phyloP scores from a whole-genome alignment of 208 protist genomes.

The Acanthamoeba divionensis region DNA sequence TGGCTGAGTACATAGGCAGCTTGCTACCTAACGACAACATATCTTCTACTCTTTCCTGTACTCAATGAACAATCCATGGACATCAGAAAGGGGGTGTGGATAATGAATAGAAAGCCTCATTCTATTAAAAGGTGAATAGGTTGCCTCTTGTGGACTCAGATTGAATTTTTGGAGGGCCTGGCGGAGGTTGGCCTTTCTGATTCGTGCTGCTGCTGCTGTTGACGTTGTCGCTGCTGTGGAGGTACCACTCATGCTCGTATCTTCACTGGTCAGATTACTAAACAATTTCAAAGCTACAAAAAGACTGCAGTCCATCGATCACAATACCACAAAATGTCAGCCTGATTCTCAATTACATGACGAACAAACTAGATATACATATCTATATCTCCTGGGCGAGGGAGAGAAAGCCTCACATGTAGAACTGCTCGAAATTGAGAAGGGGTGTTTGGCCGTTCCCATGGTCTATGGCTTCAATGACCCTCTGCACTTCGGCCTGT shows the following conservation, averaged over 20 bases:
- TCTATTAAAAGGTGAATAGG: too few species aligned
- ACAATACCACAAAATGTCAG: neutral
- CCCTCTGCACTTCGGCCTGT: neutral
- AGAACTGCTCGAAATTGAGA: conserved; percentile 30
- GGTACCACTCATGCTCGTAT: too few species aligned
- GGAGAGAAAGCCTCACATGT: neutral
- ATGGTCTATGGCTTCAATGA: neutral
- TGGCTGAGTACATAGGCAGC: too few species aligned
- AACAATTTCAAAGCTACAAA: conserved; percentile 2
- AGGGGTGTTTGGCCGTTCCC: neutral
- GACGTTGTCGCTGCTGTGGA: neutral
- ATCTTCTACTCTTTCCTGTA: neutral
- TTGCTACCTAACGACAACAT: too few species aligned
- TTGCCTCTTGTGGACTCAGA: neutral
- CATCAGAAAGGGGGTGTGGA: too few species aligned
- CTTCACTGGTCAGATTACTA: too few species aligned
- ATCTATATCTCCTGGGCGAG: neutral
- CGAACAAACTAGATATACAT: neutral
- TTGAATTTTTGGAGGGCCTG: neutral
- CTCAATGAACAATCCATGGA: too few species aligned
- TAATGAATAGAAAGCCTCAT: too few species aligned
- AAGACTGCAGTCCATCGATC: neutral
- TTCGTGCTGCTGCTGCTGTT: too few species aligned
- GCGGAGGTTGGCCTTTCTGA: too few species aligned
- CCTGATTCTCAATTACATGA: neutral